Evolutionary conservation across 192 early-diverging fungal genomes (phyloP).

Genomic region (Linnemannia hyalina): DNA sequence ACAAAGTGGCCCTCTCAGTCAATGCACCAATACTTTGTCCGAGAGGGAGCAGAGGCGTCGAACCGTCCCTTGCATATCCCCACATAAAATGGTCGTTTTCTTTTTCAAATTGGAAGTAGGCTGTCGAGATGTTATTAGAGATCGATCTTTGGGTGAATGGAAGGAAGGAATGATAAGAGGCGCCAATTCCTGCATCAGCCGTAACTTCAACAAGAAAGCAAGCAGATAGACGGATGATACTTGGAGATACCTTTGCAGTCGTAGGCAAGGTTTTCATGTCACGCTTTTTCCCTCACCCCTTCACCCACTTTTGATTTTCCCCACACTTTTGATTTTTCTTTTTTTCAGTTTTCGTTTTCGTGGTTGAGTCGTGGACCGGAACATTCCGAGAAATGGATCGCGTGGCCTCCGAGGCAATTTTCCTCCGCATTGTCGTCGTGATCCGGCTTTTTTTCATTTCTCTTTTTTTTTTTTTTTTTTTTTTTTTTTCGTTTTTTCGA

Average conservation of each 20-base stretch:
- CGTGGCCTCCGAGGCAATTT: not conserved
- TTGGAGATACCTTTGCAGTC: not conserved
- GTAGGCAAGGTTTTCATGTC: not conserved
- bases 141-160: no score
- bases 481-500: no score
- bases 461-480: no score
- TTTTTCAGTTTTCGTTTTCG: not conserved
- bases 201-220: not conserved
- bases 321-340: not conserved
- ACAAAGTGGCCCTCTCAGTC: not conserved
- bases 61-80: not conserved
- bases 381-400: conserved; percentile 2
- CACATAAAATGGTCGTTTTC: not conserved
- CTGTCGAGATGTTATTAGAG: no score
- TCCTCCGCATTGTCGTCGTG: conserved; percentile 6
- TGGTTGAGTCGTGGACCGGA: not conserved
- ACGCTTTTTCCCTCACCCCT: not conserved
- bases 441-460: not conserved
- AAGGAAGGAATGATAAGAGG: not conserved
- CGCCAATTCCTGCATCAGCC: not conserved
- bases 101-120: no score
- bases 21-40: not conserved
- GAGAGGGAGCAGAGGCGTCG: not conserved
- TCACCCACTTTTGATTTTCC: conserved; percentile 5
- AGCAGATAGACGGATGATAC: not conserved